These are phyloP conservation scores for Ciborinia camelliae DNA, from an alignment of 2,329 filamentous ascomycete species.

Conservation along the genomic window DNA sequence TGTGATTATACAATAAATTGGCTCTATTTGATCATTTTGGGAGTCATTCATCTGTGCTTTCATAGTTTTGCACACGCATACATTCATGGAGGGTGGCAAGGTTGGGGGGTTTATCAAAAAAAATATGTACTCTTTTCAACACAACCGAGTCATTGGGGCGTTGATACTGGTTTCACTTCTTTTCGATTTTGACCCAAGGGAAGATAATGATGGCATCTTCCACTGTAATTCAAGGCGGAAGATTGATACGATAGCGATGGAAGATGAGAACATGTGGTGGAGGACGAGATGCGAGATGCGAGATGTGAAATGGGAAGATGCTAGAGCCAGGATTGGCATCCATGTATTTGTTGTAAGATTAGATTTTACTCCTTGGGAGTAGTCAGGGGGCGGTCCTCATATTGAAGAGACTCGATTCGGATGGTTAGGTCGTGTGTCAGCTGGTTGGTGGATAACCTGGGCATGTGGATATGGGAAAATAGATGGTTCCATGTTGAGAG, in stretches of 20 bases:
- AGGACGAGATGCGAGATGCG: not conserved
- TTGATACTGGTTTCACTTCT: conserved; percentile 24
- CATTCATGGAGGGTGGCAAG: conserved; percentile 10
- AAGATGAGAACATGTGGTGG: not conserved
- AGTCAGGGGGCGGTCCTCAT: not conserved
- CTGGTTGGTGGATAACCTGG: not conserved
- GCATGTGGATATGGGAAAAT: conserved; percentile 24
- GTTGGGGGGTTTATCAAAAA: conserved; percentile 27
- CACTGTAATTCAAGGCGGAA: not conserved
- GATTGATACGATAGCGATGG: not conserved
- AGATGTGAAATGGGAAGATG: no score
- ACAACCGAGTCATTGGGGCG: conserved; percentile 32
- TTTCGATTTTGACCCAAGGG: not conserved
- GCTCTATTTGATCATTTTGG: conserved; percentile 4
- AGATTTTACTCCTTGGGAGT: not conserved
- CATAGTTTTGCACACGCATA: conserved; percentile 8
- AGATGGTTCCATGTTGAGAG: conserved; percentile 8
- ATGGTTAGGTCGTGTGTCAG: not conserved
- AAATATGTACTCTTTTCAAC: conserved; percentile 37
- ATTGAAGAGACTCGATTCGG: not conserved
- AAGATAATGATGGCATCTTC: conserved; percentile 6
- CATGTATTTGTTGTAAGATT: conserved; percentile 10
- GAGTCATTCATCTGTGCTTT: conserved; percentile 5
- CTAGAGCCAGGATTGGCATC: not conserved
- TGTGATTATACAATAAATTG: conserved; percentile 9